Evolutionary conservation across 2,329 filamentous ascomycete genomes (phyloP).

Genomic region (Incumbomyces lentus): DNA sequence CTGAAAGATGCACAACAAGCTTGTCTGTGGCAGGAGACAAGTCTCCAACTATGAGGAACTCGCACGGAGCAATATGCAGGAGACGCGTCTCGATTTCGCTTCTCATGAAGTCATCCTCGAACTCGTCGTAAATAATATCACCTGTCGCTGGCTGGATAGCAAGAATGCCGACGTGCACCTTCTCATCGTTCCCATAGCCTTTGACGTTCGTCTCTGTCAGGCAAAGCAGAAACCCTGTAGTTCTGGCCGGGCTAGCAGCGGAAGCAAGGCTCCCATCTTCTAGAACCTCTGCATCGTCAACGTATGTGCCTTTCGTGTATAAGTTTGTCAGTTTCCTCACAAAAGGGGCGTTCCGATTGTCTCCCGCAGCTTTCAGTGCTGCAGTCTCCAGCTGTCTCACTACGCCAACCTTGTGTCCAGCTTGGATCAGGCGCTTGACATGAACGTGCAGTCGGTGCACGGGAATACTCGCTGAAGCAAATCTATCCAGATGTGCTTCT

Average conservation of each 20-base stretch:
- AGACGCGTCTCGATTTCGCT: slow-evolving; percentile 92
- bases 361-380: slow-evolving; percentile 85
- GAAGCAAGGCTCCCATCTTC: slow-evolving; percentile 43
- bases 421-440: slow-evolving; percentile 80
- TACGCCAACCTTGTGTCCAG: slow-evolving; percentile 91
- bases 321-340: slow-evolving; percentile 86
- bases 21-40: slow-evolving; percentile 88
- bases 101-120: slow-evolving; percentile 96
- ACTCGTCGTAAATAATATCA: slow-evolving; percentile 90
- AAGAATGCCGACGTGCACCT: slow-evolving; percentile 80
- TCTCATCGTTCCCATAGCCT: slow-evolving; percentile 77
- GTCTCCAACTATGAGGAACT: slow-evolving; percentile 85
- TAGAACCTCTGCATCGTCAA: slow-evolving; percentile 81
- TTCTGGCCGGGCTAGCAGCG: slow-evolving; percentile 48
- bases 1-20: slow-evolving; percentile 77
- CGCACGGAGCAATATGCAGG: slow-evolving; percentile 88
- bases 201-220: slow-evolving; percentile 78
- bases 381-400: slow-evolving; percentile 92
- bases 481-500: slow-evolving; percentile 82
- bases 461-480: slow-evolving; percentile 91
- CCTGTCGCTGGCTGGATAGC: slow-evolving; percentile 93
- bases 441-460: slow-evolving; percentile 86
- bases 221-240: slow-evolving; percentile 82
- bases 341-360: slow-evolving; percentile 89
- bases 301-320: slow-evolving; percentile 96